Base-by-base conservation (phyloP, 2,329 filamentous ascomycete species). In the Drechslerella coelobrocha region DNA sequence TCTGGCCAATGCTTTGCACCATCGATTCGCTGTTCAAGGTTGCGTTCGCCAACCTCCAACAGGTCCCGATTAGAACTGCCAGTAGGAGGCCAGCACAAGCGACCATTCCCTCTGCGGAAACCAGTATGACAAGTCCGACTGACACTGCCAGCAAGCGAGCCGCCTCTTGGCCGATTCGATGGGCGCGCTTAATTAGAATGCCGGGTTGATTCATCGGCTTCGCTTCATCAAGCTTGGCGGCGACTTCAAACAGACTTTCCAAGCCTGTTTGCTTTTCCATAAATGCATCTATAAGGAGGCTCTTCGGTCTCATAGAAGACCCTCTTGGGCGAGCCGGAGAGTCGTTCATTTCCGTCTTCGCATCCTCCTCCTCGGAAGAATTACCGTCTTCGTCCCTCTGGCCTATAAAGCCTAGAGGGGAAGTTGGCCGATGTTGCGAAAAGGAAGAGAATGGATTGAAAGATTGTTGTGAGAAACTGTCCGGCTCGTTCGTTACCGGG, bases 161-260 rank as follows among this genome's bases (percentile, higher is more conserved):
- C 14, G 65, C 57, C 31, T 69, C 65, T 31, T 57, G 56, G 21
- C 65, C 52, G 17, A 69, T 51, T 14, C 65, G 51, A 21, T 69
- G 65, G 17, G 65, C 65, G 34, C 65, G 65, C 41, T 69, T 69
- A 19, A 55, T 59, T 2, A 69, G 34, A 8, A 69, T 69, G 9
- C 65, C 65, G 2, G 65, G 65, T 17, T 69, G 65, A 14, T 69
- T 69, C 43, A 69, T 61, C 19, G 65, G 65, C 12, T 61, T 69
- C 5, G 65, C 65, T 24, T 62, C 65, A 37, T 69, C 52, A 1
- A 69, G 45, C 21, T 61, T 65, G 1, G 66, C 60, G 17, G 66
- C 66, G 12, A 65, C 66, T 47, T 72, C 66, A 21, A 72, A 72
- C 7, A 72, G 26, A 29, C 60, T 56, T 23, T 72, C 66, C 21